Evolutionary conservation across 257 asterid species (phyloP).

Genomic region (Solanum bulbocastanum): DNA sequence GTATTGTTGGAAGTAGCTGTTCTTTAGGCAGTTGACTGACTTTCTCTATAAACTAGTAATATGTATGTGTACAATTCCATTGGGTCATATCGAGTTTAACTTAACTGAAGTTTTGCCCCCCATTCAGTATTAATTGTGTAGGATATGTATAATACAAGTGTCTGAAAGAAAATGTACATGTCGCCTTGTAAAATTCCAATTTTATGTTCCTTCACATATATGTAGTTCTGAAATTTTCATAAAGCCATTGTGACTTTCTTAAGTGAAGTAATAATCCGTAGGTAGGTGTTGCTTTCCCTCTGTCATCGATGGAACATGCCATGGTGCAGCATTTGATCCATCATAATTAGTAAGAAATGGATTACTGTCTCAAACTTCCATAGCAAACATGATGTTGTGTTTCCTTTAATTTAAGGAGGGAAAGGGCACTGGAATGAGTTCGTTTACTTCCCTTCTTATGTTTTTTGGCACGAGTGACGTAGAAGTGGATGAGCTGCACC

Average conservation of each 20-base stretch:
- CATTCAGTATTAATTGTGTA: not conserved
- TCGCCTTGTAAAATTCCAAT: not conserved
- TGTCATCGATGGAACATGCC: not conserved
- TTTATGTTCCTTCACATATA: not conserved
- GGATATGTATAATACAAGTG: not conserved
- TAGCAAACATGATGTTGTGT: not conserved
- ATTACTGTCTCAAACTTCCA: not conserved
- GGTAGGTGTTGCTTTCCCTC: not conserved
- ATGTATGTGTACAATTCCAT: not conserved
- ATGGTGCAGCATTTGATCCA: not conserved
- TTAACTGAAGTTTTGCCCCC: not conserved
- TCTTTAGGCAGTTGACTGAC: not conserved
- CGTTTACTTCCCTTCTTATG: not conserved
- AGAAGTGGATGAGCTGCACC: not conserved
- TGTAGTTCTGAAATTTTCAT: not conserved
- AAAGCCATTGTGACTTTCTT: not conserved
- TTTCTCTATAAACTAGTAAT: not conserved
- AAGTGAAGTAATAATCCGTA: not conserved
- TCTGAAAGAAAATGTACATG: not conserved
- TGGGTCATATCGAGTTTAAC: not conserved
- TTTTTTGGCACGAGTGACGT: not conserved
- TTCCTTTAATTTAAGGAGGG: not conserved
- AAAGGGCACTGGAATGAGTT: not conserved
- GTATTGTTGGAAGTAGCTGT: not conserved
- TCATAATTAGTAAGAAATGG: not conserved